phyloP scores from a whole-genome alignment of 2,329 filamentous ascomycete genomes.

The Mycogone perniciosa region DNA sequence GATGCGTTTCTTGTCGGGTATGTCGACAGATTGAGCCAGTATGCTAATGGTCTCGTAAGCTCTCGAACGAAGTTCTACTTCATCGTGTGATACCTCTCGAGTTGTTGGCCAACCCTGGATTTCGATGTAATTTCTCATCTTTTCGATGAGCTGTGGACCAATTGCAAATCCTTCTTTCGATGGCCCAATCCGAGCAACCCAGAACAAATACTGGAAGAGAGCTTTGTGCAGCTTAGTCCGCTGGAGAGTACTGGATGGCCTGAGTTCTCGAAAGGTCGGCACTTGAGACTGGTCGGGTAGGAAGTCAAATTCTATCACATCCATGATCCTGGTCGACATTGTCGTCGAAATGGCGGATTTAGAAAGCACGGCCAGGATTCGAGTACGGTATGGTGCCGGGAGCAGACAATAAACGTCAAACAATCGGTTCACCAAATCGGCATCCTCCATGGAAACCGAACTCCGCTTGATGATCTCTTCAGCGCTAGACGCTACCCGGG shows the following conservation, averaged over 20 bases:
- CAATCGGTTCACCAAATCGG: slow-evolving; percentile 54
- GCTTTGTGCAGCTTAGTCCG: slow-evolving; percentile 73
- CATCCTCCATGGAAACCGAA: slow-evolving; percentile 66
- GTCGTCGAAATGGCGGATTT: slow-evolving; percentile 70
- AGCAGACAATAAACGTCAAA: slow-evolving; percentile 69
- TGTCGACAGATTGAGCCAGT: slow-evolving; percentile 59
- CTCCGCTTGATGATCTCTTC: slow-evolving; percentile 84
- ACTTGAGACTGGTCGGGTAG: slow-evolving; percentile 25
- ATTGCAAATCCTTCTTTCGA: slow-evolving; percentile 54
- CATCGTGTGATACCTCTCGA: slow-evolving; percentile 50
- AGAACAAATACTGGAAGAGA: slow-evolving; percentile 80
- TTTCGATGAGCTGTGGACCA: slow-evolving; percentile 60
- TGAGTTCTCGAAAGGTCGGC: slow-evolving; percentile 17
- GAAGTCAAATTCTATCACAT: slow-evolving; percentile 63
- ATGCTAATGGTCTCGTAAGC: slow-evolving; percentile 90
- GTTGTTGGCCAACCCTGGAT: slow-evolving; percentile 77
- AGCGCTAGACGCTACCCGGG: slow-evolving; percentile 72
- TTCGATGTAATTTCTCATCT: slow-evolving; percentile 67
- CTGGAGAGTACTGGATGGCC: slow-evolving; percentile 57
- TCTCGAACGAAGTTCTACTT: slow-evolving; percentile 63
- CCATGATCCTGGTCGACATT: slow-evolving; percentile 61
- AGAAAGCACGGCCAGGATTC: slow-evolving; percentile 67
- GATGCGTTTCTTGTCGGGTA: slow-evolving; percentile 48
- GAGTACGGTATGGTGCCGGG: slow-evolving; percentile 67
- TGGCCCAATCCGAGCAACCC: slow-evolving; percentile 71